Percentiles rank a stretch among this genome's conserved stretches.
phyloP scores from a whole-genome alignment of 352 stramenopile species.

The Albugo laibachii region DNA sequence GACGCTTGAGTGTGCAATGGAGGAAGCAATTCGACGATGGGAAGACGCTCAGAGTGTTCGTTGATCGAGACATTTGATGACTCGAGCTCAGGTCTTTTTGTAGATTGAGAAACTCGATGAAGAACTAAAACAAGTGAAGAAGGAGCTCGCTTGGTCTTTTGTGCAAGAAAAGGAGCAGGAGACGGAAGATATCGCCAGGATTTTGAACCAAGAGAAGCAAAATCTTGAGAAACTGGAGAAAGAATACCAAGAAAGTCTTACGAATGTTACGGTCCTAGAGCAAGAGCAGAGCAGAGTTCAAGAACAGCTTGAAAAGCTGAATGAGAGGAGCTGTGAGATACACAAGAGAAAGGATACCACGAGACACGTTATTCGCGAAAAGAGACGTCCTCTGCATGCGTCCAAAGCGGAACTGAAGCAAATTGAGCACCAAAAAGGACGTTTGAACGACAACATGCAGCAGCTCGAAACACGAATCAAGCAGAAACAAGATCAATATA shows the following conservation, averaged over 20 bases:
- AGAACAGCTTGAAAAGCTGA: conserved; percentile 26
- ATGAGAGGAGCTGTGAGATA: conserved; percentile 27
- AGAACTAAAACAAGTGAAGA: conserved; percentile 54
- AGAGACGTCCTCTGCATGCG: conserved; percentile 31
- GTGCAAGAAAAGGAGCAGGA: conserved; percentile 40
- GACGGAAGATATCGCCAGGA: conserved; percentile 26
- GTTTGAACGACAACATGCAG: conserved; percentile 23
- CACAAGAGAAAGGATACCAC: conserved; percentile 24
- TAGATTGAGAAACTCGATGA: conserved; percentile 56
- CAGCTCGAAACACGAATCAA: conserved; percentile 30
- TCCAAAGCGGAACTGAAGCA: conserved; percentile 51
- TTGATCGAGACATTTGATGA: not conserved
- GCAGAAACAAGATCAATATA: conserved; percentile 35
- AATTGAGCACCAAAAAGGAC: conserved; percentile 24
- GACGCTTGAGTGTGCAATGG: conserved; percentile 28
- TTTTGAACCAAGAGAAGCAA: conserved; percentile 11
- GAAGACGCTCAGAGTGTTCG: conserved; percentile 49
- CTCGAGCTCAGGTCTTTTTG: not conserved
- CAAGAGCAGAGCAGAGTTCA: conserved; percentile 23
- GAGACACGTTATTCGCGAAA: conserved; percentile 43
- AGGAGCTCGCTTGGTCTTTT: conserved; percentile 67
- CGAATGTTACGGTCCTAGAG: not conserved
- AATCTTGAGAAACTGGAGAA: conserved; percentile 25
- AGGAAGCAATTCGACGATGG: conserved; percentile 48
- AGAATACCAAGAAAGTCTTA: conserved; percentile 17